These are phyloP conservation scores for Phylloporus rhodoxanthus DNA, from an alignment of 768 basidiomycete species.

Conservation along the genomic window DNA sequence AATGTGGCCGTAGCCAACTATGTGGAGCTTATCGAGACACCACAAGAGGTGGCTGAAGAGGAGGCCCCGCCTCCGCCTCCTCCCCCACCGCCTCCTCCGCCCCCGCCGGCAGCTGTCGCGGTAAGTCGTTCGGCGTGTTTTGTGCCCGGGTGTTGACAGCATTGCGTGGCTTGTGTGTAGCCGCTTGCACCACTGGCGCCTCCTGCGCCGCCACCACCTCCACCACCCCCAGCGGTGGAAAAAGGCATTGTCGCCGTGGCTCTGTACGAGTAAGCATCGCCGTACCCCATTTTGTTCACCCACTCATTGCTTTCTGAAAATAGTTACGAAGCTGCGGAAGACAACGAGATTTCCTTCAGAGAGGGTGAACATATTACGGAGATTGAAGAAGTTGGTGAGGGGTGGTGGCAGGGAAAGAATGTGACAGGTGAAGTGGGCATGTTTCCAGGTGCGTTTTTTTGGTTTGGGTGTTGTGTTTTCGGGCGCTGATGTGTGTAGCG, in stretches of 20 bases:
- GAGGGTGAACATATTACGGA: conserved; percentile 77
- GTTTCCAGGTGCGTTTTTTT: conserved; percentile 59
- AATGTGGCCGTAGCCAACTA: conserved; percentile 24
- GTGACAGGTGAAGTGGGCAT: conserved; percentile 52
- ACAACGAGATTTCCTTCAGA: conserved; percentile 82
- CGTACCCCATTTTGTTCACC: background rate
- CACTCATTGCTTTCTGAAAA: background rate
- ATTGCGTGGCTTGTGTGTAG: conserved; percentile 3
- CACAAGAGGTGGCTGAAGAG: conserved; percentile 39
- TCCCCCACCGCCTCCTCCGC: conserved; percentile 42
- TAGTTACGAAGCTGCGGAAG: conserved; percentile 86
- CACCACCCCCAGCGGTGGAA: conserved; percentile 49
- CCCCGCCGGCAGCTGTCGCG: conserved; percentile 34
- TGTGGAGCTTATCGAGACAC: conserved; percentile 64
- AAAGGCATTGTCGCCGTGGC: conserved; percentile 60
- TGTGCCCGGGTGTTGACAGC: background rate
- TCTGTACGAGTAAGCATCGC: conserved; percentile 57
- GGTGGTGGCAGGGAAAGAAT: conserved; percentile 81
- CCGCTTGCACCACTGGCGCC: conserved; percentile 22
- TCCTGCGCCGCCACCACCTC: conserved; percentile 37
- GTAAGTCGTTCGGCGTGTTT: conserved; percentile 25
- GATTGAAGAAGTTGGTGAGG: conserved; percentile 79
- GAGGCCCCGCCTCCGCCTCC: conserved; percentile 54
- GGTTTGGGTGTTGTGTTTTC: background rate
- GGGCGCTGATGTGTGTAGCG: conserved; percentile 4